phyloP scores from a whole-genome alignment of 2,329 filamentous ascomycete species.

The Aspergillus amoenus region DNA sequence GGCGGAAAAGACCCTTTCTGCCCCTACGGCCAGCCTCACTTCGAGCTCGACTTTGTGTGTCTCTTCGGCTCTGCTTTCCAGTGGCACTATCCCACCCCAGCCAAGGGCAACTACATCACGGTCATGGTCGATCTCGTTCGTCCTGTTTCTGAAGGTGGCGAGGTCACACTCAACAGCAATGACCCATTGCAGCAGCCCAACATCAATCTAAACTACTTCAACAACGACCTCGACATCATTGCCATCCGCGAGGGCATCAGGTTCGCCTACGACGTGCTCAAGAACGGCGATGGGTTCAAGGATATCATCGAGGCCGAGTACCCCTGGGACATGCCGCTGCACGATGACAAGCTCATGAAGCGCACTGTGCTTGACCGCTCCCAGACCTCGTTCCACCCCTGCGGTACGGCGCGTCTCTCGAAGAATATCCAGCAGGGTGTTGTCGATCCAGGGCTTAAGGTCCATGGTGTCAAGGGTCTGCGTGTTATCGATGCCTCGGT shows the following conservation, averaged over 20 bases:
- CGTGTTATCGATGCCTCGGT: conserved; percentile 58
- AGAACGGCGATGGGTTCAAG: conserved; percentile 56
- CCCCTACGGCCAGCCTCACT: conserved; percentile 59
- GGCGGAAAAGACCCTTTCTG: conserved; percentile 53
- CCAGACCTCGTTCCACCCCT: conserved; percentile 43
- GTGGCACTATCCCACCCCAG: conserved; percentile 48
- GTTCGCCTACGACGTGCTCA: conserved; percentile 55
- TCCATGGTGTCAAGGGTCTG: conserved; percentile 55
- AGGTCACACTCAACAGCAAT: conserved; percentile 43
- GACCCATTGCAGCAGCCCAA: conserved; percentile 31
- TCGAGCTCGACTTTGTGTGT: conserved; percentile 62
- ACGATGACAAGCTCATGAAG: conserved; percentile 58
- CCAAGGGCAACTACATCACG: conserved; percentile 53
- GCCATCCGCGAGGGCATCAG: conserved; percentile 59
- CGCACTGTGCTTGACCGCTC: conserved; percentile 54
- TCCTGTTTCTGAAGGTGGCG: conserved; percentile 42
- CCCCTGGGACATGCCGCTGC: conserved; percentile 60
- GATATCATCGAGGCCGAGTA: conserved; percentile 46
- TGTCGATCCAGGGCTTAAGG: conserved; percentile 47
- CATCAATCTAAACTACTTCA: conserved; percentile 49
- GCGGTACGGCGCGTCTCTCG: conserved; percentile 55
- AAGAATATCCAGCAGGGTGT: conserved; percentile 40
- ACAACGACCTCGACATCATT: conserved; percentile 53
- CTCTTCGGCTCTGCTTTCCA: conserved; percentile 57
- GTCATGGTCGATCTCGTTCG: conserved; percentile 56